These are phyloP conservation scores for Pichia deserticola DNA, from an alignment of 805 yeast species.

Conservation along the genomic window DNA sequence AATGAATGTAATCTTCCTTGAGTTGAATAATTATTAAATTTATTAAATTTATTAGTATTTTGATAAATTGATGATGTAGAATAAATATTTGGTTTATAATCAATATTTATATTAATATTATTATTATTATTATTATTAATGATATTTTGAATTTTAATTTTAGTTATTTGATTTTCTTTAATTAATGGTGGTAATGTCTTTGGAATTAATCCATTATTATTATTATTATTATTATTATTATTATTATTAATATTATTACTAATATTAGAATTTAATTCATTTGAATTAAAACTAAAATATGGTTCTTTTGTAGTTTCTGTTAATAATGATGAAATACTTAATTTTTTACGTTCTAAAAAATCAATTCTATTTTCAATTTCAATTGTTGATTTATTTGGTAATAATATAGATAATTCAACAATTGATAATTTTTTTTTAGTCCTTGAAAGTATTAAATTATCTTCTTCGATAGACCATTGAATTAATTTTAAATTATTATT, in stretches of 20 bases:
- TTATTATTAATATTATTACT: too few species aligned
- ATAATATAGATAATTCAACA: constrained; percentile 64
- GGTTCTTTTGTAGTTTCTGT: not conserved
- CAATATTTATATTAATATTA: too few species aligned
- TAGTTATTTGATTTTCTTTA: too few species aligned
- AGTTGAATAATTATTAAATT: not conserved
- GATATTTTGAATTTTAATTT: too few species aligned
- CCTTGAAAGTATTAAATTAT: constrained; percentile 51
- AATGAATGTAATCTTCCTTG: not conserved
- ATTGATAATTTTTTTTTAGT: constrained; percentile 53
- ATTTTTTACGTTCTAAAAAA: constrained; percentile 27
- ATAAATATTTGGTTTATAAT: too few species aligned
- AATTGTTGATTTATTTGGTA: constrained; percentile 67
- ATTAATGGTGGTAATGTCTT: too few species aligned
- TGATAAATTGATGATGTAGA: too few species aligned
- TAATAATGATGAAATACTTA: constrained; percentile 12
- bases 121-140: too few species aligned
- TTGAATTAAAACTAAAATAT: not conserved
- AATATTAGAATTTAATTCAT: not conserved
- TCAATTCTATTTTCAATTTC: constrained; percentile 63
- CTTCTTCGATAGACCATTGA: constrained; percentile 59
- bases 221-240: too few species aligned
- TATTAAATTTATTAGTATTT: too few species aligned
- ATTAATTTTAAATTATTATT: too few species aligned
- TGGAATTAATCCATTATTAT: too few species aligned